Evolutionary conservation across 768 basidiomycete genomes (phyloP), one percentile per base, ranked within the genome.

Genomic region (Mycena albidolilacea): DNA sequence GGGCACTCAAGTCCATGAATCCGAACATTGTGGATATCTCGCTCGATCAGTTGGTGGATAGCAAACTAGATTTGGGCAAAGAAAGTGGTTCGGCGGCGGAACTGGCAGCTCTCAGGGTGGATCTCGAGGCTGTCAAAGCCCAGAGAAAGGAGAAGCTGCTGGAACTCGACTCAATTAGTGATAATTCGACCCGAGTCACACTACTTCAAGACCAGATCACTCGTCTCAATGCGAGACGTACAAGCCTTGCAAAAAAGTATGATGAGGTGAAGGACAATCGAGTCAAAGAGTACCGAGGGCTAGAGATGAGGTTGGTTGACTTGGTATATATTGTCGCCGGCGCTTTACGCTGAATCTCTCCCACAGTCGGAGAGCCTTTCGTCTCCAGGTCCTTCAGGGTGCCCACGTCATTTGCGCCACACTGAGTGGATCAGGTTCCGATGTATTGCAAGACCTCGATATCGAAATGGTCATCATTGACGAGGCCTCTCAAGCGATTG

Each of bases 381-480:
- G 94, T 43, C 81, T 87, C 21, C 90, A 95, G 72, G 89, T 98
- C n/a, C 85, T 99, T 48, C 85, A 88, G 52, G 93, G 95, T 75
- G 96, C 97, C 1, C 97, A 99, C 79, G 92, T 99, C 55, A 93
- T 99, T 64, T 99, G 98, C 80, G 88, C 92, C 50, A 99, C 98
- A 0, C 87, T 99, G 21, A 96, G 97, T 8, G 97, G 97, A 41
- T 88, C 97, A 19, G 98, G 97, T 5, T 95, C 98, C 75, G 97
- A 98, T 17, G 88, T 89, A 59, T 86, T 99, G 52, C 90, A 94
- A 69, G 86, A 89, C 44, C 89, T 95, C 74, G 93, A 97, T 64
- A 98, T 98, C 79, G 97, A 98, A 77, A 95, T 97, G 83, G 89
- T 99, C 76, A 92, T 99, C 80, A 97, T 99, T 71, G 98, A 99